Percentiles rank a stretch among this genome's conserved stretches.
phyloP scores from a whole-genome alignment of 2,329 filamentous ascomycete species.

The Arthrinium puccinioides region DNA sequence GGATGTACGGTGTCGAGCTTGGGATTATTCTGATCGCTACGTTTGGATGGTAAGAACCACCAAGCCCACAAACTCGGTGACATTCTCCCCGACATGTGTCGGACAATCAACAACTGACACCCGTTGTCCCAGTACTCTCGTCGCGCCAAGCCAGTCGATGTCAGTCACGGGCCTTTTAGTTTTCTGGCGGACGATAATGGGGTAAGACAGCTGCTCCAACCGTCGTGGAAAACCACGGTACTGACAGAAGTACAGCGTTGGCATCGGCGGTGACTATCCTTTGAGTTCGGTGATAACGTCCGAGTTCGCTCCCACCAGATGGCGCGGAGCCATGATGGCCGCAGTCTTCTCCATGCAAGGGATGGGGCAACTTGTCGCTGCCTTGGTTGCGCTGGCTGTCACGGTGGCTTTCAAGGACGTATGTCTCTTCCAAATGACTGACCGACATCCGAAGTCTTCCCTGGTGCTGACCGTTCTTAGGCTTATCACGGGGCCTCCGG shows the following conservation, averaged over 20 bases:
- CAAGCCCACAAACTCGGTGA: too few species aligned
- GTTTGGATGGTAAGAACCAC: conserved; percentile 55
- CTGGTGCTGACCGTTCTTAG: too few species aligned
- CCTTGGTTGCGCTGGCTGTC: conserved; percentile 63
- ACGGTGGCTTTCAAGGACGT: conserved; percentile 57
- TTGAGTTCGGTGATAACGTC: conserved; percentile 74
- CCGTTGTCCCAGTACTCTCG: too few species aligned
- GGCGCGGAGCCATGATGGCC: conserved; percentile 77
- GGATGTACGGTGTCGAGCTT: conserved; percentile 76
- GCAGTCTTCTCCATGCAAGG: conserved; percentile 83
- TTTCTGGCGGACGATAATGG: conserved; percentile 72
- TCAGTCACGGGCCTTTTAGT: conserved; percentile 55
- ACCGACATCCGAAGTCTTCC: too few species aligned
- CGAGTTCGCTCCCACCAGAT: conserved; percentile 77
- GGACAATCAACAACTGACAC: too few species aligned
- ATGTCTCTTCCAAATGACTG: too few species aligned
- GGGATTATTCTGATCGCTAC: conserved; percentile 67
- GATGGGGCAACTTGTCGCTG: conserved; percentile 67
- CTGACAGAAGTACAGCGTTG: conserved; percentile 46
- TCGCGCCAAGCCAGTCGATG: conserved; percentile 53
- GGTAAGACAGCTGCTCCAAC: conserved; percentile 17
- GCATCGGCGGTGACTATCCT: conserved; percentile 78
- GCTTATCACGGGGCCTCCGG: conserved; percentile 35
- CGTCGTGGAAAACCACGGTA: neutral
- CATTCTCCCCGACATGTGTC: too few species aligned